Percentiles rank a stretch among this genome's conserved stretches.
Conservation (phyloP, 2,329 filamentous ascomycete genomes). For the Pyrenophora teres region DNA sequence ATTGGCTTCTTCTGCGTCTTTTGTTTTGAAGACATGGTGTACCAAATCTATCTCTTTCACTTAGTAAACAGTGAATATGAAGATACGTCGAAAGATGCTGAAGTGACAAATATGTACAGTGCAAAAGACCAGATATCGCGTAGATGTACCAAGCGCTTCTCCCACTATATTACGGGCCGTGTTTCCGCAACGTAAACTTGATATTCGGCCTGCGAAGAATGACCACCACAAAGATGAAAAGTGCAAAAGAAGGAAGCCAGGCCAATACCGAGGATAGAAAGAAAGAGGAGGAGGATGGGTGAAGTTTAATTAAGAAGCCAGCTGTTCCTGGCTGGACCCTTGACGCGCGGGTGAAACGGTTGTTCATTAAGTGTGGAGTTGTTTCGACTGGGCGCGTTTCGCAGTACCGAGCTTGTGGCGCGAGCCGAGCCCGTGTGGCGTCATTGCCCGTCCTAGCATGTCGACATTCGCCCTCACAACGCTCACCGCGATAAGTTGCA, state of each 20-base stretch:
- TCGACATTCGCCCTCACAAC: background rate
- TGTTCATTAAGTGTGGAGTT: slow-evolving; percentile 30
- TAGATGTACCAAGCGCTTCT: slow-evolving; percentile 16
- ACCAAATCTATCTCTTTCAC: slow-evolving; percentile 10
- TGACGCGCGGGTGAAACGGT: slow-evolving; percentile 45
- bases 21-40: slow-evolving; percentile 38
- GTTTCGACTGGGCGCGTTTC: slow-evolving; percentile 27
- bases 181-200: slow-evolving; percentile 13
- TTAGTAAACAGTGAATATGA: background rate
- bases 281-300: slow-evolving; percentile 10
- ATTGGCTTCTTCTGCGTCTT: slow-evolving; percentile 45
- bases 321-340: slow-evolving; percentile 34
- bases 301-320: slow-evolving; percentile 34
- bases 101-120: background rate
- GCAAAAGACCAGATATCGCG: slow-evolving; percentile 24
- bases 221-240: background rate
- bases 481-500: background rate
- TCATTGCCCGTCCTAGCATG: slow-evolving; percentile 26
- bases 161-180: slow-evolving; percentile 25
- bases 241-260: background rate
- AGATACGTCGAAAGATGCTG: no score
- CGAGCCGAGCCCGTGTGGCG: slow-evolving; percentile 26
- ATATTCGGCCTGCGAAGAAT: slow-evolving; percentile 29
- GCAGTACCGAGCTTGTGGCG: slow-evolving; percentile 25
- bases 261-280: slow-evolving; percentile 7